These are phyloP conservation scores for Ceratonia siliqua DNA, from an alignment of 306 rosid species.

Conservation along the genomic window DNA sequence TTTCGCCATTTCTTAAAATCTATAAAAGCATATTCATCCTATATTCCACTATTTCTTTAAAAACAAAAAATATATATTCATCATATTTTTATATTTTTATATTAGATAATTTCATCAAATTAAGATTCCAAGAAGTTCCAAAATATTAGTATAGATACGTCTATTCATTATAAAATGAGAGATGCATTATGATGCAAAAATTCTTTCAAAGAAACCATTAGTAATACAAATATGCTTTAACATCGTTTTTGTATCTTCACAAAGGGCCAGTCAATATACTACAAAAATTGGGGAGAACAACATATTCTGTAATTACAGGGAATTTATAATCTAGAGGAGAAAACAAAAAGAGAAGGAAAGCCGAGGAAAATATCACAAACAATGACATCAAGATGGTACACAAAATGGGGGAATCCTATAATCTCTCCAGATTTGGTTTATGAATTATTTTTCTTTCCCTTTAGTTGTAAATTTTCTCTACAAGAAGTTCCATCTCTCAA, in stretches of 20 bases:
- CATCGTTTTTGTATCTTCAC: conserved; percentile 15
- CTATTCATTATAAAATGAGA: background rate
- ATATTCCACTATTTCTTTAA: too few relatives aligned
- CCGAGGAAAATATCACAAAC: conserved; percentile 21
- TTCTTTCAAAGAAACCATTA: background rate
- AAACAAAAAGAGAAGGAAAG: background rate
- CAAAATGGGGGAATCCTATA: conserved; percentile 23
- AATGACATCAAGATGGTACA: conserved; percentile 21
- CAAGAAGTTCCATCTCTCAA: background rate
- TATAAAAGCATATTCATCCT: too few relatives aligned
- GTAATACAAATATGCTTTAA: conserved; percentile 12
- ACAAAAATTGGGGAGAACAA: conserved; percentile 21
- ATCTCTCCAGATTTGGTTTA: background rate
- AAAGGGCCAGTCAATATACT: conserved; percentile 1
- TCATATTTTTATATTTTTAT: too few relatives aligned
- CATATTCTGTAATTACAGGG: conserved; percentile 27
- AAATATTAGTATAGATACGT: too few relatives aligned
- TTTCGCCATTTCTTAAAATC: too few relatives aligned
- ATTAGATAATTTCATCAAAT: too few relatives aligned
- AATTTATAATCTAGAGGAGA: background rate
- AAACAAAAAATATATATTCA: too few relatives aligned
- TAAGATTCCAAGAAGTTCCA: too few relatives aligned
- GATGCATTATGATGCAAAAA: background rate
- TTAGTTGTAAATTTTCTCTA: conserved; percentile 11
- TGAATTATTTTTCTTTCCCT: background rate